Conservation (phyloP, 139 green algal species). For the Trebouxia sp. region DNA sequence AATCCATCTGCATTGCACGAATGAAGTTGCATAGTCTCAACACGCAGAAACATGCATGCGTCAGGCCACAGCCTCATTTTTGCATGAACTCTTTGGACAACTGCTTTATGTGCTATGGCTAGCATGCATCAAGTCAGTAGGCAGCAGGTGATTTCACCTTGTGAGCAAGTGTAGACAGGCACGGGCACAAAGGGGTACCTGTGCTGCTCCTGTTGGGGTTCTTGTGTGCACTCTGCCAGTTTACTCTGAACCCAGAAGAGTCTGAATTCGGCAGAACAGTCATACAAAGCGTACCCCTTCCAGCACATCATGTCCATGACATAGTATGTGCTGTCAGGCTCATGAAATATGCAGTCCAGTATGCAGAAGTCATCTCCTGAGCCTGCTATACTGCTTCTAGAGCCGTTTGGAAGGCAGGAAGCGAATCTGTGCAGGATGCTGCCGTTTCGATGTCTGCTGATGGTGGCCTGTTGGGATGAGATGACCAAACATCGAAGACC, state of each 20-base stretch:
- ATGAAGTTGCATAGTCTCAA: background rate
- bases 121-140: no score
- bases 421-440: slow-evolving; percentile 60
- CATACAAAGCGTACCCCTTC: slow-evolving; percentile 79
- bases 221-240: slow-evolving; percentile 53
- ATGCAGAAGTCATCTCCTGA: slow-evolving; percentile 63
- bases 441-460: slow-evolving; percentile 53
- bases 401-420: slow-evolving; percentile 63
- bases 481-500: slow-evolving; percentile 84
- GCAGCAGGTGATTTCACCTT: slow-evolving; percentile 32
- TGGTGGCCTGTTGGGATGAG: slow-evolving; percentile 51
- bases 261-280: slow-evolving; percentile 86
- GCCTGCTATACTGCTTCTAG: background rate
- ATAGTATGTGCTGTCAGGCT: slow-evolving; percentile 45
- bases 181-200: slow-evolving; percentile 38
- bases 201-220: slow-evolving; percentile 10
- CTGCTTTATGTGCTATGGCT: background rate
- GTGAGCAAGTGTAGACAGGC: slow-evolving; percentile 35
- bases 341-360: slow-evolving; percentile 86
- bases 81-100: background rate
- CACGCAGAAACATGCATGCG: background rate
- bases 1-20: slow-evolving; percentile 27
- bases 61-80: background rate
- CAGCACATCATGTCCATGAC: slow-evolving; percentile 85
- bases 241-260: slow-evolving; percentile 73